Evolutionary conservation across 805 yeast species (phyloP).

Genomic region (Zygosaccharomyces pseudorouxii): DNA sequence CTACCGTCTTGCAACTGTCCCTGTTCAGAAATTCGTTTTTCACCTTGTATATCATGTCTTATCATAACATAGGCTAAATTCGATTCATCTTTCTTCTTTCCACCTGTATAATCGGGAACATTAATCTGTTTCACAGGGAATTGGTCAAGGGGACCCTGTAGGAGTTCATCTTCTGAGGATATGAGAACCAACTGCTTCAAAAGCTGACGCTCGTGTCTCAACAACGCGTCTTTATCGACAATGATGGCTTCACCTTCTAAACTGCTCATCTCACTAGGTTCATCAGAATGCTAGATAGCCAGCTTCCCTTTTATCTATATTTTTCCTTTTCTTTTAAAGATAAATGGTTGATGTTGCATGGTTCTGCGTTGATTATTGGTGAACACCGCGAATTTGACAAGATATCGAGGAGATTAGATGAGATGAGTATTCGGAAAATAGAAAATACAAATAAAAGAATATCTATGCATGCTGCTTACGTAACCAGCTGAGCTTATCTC

Average conservation of each 20-base stretch:
- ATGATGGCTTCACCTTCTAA: conserved; percentile 7
- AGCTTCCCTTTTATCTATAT: not conserved
- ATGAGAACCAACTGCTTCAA: conserved; percentile 24
- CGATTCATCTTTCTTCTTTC: conserved; percentile 5
- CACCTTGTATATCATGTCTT: conserved; percentile 43
- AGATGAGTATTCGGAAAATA: not conserved
- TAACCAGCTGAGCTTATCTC: not conserved
- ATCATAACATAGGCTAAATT: conserved; percentile 16
- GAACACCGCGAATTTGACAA: not conserved
- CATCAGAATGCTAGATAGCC: not conserved
- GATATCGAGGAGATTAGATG: not conserved
- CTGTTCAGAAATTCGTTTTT: conserved; percentile 38
- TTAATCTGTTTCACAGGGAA: conserved; percentile 20
- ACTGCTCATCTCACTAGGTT: conserved; percentile 3
- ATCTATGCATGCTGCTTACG: too few species aligned
- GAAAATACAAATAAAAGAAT: not conserved
- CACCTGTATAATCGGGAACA: conserved; percentile 20
- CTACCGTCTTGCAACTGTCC: conserved; percentile 41
- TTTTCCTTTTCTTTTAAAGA: not conserved
- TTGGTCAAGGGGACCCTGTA: conserved; percentile 22
- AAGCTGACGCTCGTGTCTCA: conserved; percentile 24
- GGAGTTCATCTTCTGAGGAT: conserved; percentile 15
- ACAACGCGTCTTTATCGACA: conserved; percentile 6
- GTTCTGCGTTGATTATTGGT: not conserved
- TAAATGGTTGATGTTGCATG: not conserved